Evolutionary conservation across 2,329 filamentous ascomycete species (phyloP).

Genomic region (Diaporthe sp.): DNA sequence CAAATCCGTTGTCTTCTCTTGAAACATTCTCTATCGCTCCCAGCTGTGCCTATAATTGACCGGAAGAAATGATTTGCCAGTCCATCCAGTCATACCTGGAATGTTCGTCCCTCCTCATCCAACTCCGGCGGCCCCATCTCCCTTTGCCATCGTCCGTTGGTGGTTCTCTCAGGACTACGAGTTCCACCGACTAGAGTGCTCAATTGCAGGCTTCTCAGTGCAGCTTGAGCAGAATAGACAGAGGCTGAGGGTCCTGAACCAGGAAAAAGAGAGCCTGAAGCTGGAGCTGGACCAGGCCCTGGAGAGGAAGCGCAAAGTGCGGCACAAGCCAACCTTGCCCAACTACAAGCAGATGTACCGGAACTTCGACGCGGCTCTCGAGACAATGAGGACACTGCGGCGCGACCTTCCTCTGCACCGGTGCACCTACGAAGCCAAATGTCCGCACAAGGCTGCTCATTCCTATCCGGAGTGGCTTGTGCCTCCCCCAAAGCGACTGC

Average conservation of each 20-base stretch:
- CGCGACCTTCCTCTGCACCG: background rate
- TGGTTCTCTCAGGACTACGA: background rate
- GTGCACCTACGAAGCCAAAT: background rate
- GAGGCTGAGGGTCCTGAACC: background rate
- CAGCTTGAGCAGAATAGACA: background rate
- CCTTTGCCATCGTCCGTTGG: constrained; percentile 5
- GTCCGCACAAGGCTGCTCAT: background rate
- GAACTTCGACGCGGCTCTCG: constrained; percentile 6
- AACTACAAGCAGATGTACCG: constrained; percentile 17
- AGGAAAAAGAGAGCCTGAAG: background rate
- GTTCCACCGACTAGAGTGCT: constrained; percentile 6
- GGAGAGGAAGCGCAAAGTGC: background rate
- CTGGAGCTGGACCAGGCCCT: background rate
- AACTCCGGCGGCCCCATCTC: background rate
- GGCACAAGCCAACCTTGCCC: background rate
- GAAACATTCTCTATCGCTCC: background rate
- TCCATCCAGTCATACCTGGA: background rate
- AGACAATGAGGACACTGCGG: background rate
- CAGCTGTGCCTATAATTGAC: background rate
- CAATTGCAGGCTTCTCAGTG: background rate
- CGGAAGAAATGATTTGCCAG: background rate
- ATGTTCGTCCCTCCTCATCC: constrained; percentile 3
- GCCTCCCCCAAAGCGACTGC: background rate
- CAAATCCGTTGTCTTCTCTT: background rate
- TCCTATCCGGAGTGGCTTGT: constrained; percentile 10